phyloP scores from a whole-genome alignment of 495 filamentous ascomycete species.

The Tuber umbilicatum region DNA sequence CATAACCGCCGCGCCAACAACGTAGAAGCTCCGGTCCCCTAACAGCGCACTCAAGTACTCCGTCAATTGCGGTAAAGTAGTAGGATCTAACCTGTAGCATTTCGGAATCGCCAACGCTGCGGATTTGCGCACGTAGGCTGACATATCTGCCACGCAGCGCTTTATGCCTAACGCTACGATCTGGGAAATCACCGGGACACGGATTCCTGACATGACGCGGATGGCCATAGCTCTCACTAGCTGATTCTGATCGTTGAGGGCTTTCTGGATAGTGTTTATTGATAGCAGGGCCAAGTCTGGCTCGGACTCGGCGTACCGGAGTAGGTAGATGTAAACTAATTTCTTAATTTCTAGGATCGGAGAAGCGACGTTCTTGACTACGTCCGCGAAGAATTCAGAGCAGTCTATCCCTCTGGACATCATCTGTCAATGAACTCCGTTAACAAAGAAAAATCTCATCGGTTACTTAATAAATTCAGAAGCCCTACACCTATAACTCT shows the following conservation, averaged over 20 bases:
- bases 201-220: conserved; percentile 88
- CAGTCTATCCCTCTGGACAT: conserved; percentile 83
- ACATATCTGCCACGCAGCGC: conserved; percentile 87
- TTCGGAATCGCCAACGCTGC: conserved; percentile 95
- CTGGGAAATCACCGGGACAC: conserved; percentile 95
- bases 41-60: conserved; percentile 72
- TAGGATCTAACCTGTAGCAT: conserved; percentile 89
- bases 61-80: conserved; percentile 70
- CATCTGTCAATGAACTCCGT: conserved; percentile 54
- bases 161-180: conserved; percentile 96
- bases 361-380: conserved; percentile 93
- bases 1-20: conserved; percentile 82
- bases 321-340: conserved; percentile 93
- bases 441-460: not conserved
- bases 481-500: conserved; percentile 74
- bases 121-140: conserved; percentile 81
- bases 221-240: conserved; percentile 85
- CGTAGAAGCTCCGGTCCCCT: conserved; percentile 88
- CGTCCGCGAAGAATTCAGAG: conserved; percentile 80
- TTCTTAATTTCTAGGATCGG: conserved; percentile 91
- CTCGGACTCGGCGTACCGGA: conserved; percentile 89
- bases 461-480: not conserved
- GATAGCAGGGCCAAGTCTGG: conserved; percentile 91
- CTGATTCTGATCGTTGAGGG: conserved; percentile 82
- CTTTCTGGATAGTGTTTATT: conserved; percentile 98